phyloP scores from a whole-genome alignment of 306 rosid species.

The Prunus kanzakura region DNA sequence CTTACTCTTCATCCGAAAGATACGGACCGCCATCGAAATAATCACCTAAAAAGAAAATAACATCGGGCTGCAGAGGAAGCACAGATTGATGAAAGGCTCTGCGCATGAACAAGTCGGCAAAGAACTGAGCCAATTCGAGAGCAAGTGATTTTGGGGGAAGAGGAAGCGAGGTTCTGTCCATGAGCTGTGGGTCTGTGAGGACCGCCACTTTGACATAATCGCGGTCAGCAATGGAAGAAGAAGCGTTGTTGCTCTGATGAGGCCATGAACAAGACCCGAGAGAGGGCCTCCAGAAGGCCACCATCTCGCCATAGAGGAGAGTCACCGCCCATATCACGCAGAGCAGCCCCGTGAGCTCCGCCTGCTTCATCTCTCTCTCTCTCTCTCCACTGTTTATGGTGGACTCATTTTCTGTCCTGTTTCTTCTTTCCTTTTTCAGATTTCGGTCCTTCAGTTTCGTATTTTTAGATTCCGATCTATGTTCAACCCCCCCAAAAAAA shows the following conservation, averaged over 20 bases:
- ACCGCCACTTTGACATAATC: slow-evolving; percentile 68
- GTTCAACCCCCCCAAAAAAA: too few species aligned
- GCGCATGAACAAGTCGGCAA: slow-evolving; percentile 77
- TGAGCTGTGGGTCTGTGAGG: slow-evolving; percentile 83
- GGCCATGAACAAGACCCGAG: slow-evolving; percentile 59
- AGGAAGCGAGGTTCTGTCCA: slow-evolving; percentile 70
- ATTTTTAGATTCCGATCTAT: background rate
- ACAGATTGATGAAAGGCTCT: slow-evolving; percentile 69
- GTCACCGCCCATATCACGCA: slow-evolving; percentile 61
- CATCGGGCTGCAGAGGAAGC: slow-evolving; percentile 66
- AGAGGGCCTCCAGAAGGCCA: slow-evolving; percentile 56
- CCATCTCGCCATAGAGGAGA: slow-evolving; percentile 75
- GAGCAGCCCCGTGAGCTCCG: slow-evolving; percentile 48
- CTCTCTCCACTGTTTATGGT: background rate
- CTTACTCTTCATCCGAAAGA: slow-evolving; percentile 75
- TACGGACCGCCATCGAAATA: slow-evolving; percentile 80
- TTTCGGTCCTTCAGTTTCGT: background rate
- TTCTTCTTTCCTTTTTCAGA: background rate
- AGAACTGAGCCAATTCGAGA: slow-evolving; percentile 65
- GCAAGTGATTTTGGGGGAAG: slow-evolving; percentile 70
- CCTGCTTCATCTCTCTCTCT: slow-evolving; percentile 55
- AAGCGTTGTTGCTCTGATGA: background rate
- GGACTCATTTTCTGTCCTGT: background rate
- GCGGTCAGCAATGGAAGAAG: slow-evolving; percentile 30
- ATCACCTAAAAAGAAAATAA: slow-evolving; percentile 74